Conservation (phyloP, 2,329 filamentous ascomycete genomes). For the Beauveria bassiana region DNA sequence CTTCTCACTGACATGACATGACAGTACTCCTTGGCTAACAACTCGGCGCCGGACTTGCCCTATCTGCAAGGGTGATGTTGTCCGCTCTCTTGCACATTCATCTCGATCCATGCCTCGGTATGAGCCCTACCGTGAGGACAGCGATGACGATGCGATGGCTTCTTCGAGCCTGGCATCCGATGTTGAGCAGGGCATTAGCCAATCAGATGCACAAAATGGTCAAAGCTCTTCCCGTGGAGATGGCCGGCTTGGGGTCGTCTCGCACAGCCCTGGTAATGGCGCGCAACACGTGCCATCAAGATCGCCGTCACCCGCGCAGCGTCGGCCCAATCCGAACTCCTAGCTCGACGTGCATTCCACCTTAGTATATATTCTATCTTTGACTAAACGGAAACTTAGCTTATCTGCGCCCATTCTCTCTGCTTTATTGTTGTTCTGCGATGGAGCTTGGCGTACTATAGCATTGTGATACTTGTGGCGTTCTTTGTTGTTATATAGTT, state of each 20-base stretch:
- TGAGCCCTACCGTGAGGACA: constrained; percentile 47
- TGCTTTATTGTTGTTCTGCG: not conserved
- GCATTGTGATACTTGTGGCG: not conserved
- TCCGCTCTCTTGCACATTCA: constrained; percentile 55
- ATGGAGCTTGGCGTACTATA: constrained; percentile 5
- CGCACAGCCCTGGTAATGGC: not conserved
- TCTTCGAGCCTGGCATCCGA: constrained; percentile 29
- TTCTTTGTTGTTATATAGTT: not conserved
- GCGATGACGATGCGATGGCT: constrained; percentile 35
- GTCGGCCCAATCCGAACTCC: not conserved
- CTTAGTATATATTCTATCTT: not conserved
- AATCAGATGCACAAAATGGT: constrained; percentile 16
- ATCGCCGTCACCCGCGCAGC: constrained; percentile 4
- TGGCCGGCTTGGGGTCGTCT: constrained; percentile 5
- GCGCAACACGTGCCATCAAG: constrained; percentile 6
- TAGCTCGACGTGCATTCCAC: not conserved
- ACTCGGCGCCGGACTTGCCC: constrained; percentile 94
- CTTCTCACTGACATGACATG: not conserved
- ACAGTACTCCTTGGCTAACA: constrained; percentile 90
- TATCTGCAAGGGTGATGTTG: constrained; percentile 97
- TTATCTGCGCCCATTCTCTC: not conserved
- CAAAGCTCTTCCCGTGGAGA: not conserved
- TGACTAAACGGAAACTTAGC: not conserved
- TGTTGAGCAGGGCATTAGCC: constrained; percentile 34
- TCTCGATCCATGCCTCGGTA: constrained; percentile 44